Base-by-base conservation (phyloP, 208 protist species). In the Eutreptiella sp. region DNA sequence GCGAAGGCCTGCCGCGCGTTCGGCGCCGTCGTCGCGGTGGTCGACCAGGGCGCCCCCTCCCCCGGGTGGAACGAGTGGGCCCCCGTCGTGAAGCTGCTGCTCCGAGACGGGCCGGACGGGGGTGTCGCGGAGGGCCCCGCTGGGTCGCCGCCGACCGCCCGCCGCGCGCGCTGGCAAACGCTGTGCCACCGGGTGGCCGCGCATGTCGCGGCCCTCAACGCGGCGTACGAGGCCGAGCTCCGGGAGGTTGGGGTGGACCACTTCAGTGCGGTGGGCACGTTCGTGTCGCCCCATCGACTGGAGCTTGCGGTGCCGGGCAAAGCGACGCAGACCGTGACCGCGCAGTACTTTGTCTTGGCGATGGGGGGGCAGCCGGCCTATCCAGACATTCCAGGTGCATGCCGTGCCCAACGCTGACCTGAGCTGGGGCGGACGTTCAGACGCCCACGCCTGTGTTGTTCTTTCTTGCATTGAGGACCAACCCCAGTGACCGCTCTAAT, bases 31-130 rank as follows among this genome's bases (percentile, higher is more conserved):
- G 83, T 83, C 9, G 89, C 88, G 64, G n/a, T n/a, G n/a, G n/a
- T n/a, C n/a, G n/a, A n/a, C n/a, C n/a, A n/a, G n/a, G n/a, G n/a
- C n/a, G n/a, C n/a, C n/a, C n/a, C n/a, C n/a, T n/a, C n/a, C n/a
- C n/a, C n/a, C n/a, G n/a, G n/a, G n/a, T n/a, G n/a, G n/a, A n/a
- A n/a, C n/a, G n/a, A n/a, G n/a, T n/a, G n/a, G n/a, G n/a, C n/a
- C n/a, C n/a, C n/a, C n/a, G n/a, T n/a, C n/a, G n/a, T n/a, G n/a
- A 89, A 88, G 53, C 61, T 89, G 9, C 85, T 87, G 79, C 84
- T 89, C 55, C n/a, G n/a, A n/a, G n/a, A n/a, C n/a, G n/a, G n/a
- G n/a, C n/a, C n/a, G n/a, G n/a, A n/a, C n/a, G n/a, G n/a, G n/a
- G n/a, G n/a, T n/a, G n/a, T n/a, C n/a, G n/a, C n/a, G n/a, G n/a